Evolutionary conservation across 225 moss, liverwort and hornwort species (phyloP).

Genomic region (Climacium dendroides): DNA sequence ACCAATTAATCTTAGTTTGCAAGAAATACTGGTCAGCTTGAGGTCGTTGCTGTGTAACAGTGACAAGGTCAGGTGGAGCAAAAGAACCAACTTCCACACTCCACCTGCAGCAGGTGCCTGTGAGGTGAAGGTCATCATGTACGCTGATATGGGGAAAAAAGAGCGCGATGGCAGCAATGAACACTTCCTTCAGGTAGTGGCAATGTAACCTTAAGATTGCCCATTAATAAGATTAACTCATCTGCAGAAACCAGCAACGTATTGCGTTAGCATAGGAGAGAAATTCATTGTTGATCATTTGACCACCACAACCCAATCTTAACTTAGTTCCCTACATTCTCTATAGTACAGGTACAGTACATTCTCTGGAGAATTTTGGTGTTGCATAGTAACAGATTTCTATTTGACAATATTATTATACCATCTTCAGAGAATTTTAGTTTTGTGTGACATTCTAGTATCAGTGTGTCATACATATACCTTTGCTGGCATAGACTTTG

Average conservation of each 20-base stretch:
- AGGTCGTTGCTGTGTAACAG: background rate
- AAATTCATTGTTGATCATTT: background rate
- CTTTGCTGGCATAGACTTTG: background rate
- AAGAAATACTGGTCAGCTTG: background rate
- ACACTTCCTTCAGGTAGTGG: conserved; percentile 58
- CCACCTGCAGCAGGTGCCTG: conserved; percentile 39
- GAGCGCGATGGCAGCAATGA: conserved; percentile 45
- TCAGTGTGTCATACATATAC: too few relatives aligned
- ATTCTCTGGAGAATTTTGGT: background rate
- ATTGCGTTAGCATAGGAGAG: background rate
- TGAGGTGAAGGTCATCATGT: conserved; percentile 28
- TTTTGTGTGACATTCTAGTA: too few relatives aligned
- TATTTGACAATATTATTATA: background rate
- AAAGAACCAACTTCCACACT: conserved; percentile 16
- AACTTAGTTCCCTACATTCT: background rate
- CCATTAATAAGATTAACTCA: background rate
- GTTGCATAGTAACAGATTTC: background rate
- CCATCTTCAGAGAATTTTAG: background rate
- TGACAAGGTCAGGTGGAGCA: conserved; percentile 42
- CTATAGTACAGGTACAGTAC: background rate
- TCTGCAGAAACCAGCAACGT: background rate
- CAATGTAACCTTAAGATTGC: background rate
- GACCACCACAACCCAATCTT: background rate
- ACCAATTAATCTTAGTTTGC: background rate
- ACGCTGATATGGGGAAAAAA: conserved; percentile 73